These are phyloP conservation scores for Debaryomyces fabryi DNA, from an alignment of 1,139 yeast species.

Conservation along the genomic window DNA sequence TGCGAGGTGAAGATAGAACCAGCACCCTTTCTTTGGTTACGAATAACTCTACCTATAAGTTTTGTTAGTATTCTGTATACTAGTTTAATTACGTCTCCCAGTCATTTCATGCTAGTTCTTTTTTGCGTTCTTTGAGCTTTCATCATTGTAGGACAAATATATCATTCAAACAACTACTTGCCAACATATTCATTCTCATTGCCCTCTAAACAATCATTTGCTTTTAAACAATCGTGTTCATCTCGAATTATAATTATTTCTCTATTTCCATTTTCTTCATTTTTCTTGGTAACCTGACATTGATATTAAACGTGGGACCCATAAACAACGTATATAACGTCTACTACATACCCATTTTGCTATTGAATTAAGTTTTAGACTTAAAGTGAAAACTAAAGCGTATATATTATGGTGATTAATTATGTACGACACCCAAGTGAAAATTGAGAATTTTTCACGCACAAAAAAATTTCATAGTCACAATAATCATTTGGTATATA, in stretches of 20 bases:
- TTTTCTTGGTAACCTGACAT: conserved; percentile 7
- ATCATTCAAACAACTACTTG: not conserved
- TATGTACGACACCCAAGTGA: conserved; percentile 1
- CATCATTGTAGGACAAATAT: not conserved
- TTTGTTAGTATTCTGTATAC: conserved; percentile 17
- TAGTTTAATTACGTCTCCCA: not conserved
- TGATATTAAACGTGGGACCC: not conserved
- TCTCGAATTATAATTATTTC: not conserved
- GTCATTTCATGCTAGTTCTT: not conserved
- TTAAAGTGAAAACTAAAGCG: not conserved
- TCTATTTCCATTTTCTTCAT: not conserved
- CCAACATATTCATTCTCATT: not conserved
- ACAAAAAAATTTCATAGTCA: conserved; percentile 3
- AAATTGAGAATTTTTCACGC: conserved; percentile 7
- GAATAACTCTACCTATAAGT: conserved; percentile 95
- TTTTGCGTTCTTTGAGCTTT: not conserved
- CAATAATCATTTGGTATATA: not conserved
- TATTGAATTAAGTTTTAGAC: conserved; percentile 7
- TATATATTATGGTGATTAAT: conserved; percentile 1
- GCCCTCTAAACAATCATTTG: not conserved
- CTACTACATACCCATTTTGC: conserved; percentile 11
- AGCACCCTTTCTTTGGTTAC: conserved; percentile 99
- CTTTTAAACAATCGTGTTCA: not conserved
- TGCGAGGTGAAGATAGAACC: conserved; percentile 99
- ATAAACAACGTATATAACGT: not conserved